Evolutionary conservation across 257 asterid genomes (phyloP).

Genomic region (Asclepias syriaca): DNA sequence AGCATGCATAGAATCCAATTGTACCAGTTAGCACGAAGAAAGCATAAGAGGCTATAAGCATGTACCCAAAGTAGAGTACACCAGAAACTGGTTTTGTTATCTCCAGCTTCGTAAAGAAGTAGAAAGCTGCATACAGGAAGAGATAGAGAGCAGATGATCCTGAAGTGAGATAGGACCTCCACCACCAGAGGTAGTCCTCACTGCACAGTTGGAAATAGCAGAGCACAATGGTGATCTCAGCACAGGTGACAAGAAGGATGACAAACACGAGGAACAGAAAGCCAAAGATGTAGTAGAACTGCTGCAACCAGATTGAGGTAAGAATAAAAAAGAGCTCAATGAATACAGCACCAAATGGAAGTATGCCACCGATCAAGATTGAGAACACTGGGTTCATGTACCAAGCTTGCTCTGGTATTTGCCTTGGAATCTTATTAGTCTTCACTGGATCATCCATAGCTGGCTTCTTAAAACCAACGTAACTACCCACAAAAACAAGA

Average conservation of each 20-base stretch:
- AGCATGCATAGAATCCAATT: slow-evolving; percentile 77
- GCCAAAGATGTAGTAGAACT: slow-evolving; percentile 85
- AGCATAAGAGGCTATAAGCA: slow-evolving; percentile 76
- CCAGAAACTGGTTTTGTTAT: slow-evolving; percentile 84
- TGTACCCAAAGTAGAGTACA: slow-evolving; percentile 72
- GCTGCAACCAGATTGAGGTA: slow-evolving; percentile 88
- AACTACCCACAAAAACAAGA: slow-evolving; percentile 80
- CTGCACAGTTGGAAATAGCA: slow-evolving; percentile 97
- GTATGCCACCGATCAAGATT: slow-evolving; percentile 81
- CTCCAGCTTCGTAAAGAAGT: slow-evolving; percentile 85
- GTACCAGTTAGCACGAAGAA: slow-evolving; percentile 90
- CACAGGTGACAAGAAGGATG: slow-evolving; percentile 78
- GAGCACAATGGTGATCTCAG: slow-evolving; percentile 79
- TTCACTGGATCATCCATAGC: slow-evolving; percentile 85
- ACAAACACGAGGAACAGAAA: slow-evolving; percentile 74
- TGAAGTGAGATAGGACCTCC: slow-evolving; percentile 83
- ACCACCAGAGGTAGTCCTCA: slow-evolving; percentile 95
- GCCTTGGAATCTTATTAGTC: slow-evolving; percentile 89
- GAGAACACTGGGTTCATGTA: slow-evolving; percentile 79
- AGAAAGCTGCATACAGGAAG: slow-evolving; percentile 73
- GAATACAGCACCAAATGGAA: slow-evolving; percentile 90
- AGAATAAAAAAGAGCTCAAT: slow-evolving; percentile 87
- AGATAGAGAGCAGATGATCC: slow-evolving; percentile 83
- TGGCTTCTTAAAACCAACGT: slow-evolving; percentile 68
- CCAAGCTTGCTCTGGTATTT: slow-evolving; percentile 85